These are phyloP conservation scores for Phytophthora sojae DNA, from an alignment of 352 stramenopile species.

Conservation along the genomic window DNA sequence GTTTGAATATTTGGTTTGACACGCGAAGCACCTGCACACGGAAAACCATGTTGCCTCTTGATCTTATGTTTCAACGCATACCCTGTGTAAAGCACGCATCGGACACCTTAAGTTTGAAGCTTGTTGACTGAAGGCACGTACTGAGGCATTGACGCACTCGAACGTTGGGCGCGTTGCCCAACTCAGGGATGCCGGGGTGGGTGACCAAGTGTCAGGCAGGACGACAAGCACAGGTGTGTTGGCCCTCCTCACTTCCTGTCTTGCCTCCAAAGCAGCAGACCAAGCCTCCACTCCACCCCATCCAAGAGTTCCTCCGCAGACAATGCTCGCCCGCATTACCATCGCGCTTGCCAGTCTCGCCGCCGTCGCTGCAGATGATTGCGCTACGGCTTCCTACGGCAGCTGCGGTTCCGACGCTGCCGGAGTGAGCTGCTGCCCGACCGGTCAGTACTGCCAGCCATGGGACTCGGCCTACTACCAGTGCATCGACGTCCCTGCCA, in stretches of 20 bases:
- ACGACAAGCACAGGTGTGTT: neutral
- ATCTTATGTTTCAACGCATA: neutral
- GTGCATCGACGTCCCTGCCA: constrained; percentile 18
- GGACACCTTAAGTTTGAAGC: neutral
- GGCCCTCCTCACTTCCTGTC: constrained; percentile 17
- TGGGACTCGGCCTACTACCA: constrained; percentile 37
- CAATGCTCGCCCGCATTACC: constrained; percentile 31
- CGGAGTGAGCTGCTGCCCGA: constrained; percentile 20
- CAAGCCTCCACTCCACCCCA: neutral
- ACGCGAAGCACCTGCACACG: too few species aligned
- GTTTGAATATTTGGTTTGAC: too few species aligned
- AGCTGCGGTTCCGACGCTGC: constrained; percentile 14
- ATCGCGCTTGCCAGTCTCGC: constrained; percentile 5
- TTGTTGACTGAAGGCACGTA: neutral
- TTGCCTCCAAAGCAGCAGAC: constrained; percentile 15
- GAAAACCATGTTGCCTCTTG: neutral
- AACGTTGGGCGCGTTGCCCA: neutral
- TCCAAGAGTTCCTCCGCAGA: constrained; percentile 9
- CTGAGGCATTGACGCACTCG: neutral
- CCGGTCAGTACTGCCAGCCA: constrained; percentile 29
- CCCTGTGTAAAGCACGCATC: neutral
- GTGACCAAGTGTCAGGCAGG: neutral
- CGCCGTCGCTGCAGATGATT: neutral
- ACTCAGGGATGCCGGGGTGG: too few species aligned
- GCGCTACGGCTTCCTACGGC: constrained; percentile 4